These are phyloP conservation scores for Blastobotrys robertii DNA, from an alignment of 805 yeast species.

Conservation along the genomic window DNA sequence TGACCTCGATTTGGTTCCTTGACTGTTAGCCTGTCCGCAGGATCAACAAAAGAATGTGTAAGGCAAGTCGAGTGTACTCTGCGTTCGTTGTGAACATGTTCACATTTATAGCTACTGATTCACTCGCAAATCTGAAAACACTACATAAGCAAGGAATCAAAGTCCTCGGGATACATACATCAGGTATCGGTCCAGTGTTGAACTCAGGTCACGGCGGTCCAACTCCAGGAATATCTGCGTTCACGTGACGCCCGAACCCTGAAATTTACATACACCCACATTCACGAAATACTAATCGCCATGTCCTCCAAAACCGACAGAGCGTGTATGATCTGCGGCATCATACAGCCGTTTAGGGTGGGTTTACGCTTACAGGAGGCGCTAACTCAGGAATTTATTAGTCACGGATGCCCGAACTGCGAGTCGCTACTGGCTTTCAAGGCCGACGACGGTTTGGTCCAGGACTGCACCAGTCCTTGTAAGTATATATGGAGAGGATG, in stretches of 20 bases:
- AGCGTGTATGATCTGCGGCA: conserved; percentile 96
- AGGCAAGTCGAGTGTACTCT: too few species aligned
- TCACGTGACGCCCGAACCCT: background rate
- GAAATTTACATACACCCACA: background rate
- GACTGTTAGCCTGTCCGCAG: too few species aligned
- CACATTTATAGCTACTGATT: too few species aligned
- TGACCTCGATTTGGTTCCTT: too few species aligned
- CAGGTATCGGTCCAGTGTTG: too few species aligned
- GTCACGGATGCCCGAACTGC: conserved; percentile 93
- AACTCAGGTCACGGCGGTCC: too few species aligned
- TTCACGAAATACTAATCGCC: background rate
- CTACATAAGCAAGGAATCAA: too few species aligned
- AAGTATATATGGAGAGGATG: conserved; percentile 9
- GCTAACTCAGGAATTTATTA: conserved; percentile 46
- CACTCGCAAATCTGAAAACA: too few species aligned
- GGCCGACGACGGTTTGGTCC: conserved; percentile 74
- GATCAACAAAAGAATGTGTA: too few species aligned
- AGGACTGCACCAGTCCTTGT: conserved; percentile 88
- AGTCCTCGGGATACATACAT: too few species aligned
- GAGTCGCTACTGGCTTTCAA: conserved; percentile 72
- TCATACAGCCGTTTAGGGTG: conserved; percentile 70
- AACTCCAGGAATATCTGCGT: too few species aligned
- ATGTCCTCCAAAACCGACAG: conserved; percentile 60
- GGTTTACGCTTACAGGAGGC: conserved; percentile 14
- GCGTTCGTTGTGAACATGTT: too few species aligned